Evolutionary conservation across 1,284 basidiomycete genomes (phyloP).

Genomic region (Tilletia horrida): DNA sequence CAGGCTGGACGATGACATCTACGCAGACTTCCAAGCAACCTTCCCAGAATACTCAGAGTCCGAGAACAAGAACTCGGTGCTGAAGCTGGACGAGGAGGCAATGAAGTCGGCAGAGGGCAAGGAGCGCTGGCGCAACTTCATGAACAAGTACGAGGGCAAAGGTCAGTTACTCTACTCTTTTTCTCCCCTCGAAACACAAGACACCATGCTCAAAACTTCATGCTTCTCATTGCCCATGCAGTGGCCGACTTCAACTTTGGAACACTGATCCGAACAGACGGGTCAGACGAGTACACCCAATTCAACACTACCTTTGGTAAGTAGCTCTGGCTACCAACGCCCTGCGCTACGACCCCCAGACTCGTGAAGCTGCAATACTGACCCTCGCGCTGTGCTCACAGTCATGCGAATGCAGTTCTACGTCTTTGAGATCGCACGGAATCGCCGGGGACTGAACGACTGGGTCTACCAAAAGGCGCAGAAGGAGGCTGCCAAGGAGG

Average conservation of each 20-base stretch:
- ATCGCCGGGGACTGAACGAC: conserved; percentile 87
- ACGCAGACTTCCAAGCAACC: conserved; percentile 67
- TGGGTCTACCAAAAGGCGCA: conserved; percentile 59
- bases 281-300: conserved; percentile 79
- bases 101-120: conserved; percentile 92
- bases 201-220: neutral
- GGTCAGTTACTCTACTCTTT: conserved; percentile 27
- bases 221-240: neutral
- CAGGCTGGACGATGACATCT: conserved; percentile 78
- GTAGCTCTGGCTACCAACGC: conserved; percentile 40
- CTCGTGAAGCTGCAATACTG: conserved; percentile 19
- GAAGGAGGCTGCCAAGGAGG: conserved; percentile 26
- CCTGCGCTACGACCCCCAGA: conserved; percentile 4
- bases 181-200: neutral
- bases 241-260: conserved; percentile 96
- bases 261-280: conserved; percentile 81
- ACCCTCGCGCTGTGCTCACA: conserved; percentile 28
- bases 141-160: conserved; percentile 68
- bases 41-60: conserved; percentile 78
- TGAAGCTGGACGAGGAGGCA: conserved; percentile 81
- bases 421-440: conserved; percentile 89
- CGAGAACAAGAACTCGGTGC: conserved; percentile 65
- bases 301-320: conserved; percentile 89
- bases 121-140: conserved; percentile 85
- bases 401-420: conserved; percentile 71